Percentiles rank a stretch among this genome's conserved stretches.
These are phyloP conservation scores for Anastatica hierochuntica DNA, from an alignment of 345 rosid genomes.

Conservation along the genomic window DNA sequence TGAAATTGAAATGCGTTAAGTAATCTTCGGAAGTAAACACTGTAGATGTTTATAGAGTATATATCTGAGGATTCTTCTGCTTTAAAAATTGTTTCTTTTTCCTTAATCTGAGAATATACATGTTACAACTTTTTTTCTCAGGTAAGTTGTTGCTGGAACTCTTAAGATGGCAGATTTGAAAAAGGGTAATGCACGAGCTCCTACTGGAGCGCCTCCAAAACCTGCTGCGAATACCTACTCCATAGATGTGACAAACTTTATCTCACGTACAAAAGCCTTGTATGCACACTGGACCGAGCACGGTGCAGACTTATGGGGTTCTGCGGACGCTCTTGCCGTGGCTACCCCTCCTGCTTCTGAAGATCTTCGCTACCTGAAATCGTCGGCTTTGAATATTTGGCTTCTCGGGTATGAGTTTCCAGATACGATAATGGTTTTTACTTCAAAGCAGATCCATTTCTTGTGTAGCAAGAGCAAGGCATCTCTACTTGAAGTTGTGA, in stretches of 20 bases:
- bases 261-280: slow-evolving; percentile 47
- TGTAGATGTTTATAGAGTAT: too few species aligned
- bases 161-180: slow-evolving; percentile 51
- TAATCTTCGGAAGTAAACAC: too few species aligned
- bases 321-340: slow-evolving; percentile 51
- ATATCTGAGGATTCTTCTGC: not conserved
- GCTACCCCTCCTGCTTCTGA: slow-evolving; percentile 84
- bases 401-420: slow-evolving; percentile 92
- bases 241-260: slow-evolving; percentile 50
- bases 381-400: slow-evolving; percentile 86
- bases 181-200: slow-evolving; percentile 41
- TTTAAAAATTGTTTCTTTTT: not conserved
- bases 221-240: slow-evolving; percentile 38
- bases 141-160: slow-evolving; percentile 10
- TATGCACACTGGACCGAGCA: slow-evolving; percentile 61
- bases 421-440: slow-evolving; percentile 83
- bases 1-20: too few species aligned
- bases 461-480: slow-evolving; percentile 75
- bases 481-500: slow-evolving; percentile 60
- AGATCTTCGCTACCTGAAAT: slow-evolving; percentile 74
- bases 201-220: slow-evolving; percentile 33
- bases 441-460: slow-evolving; percentile 63
- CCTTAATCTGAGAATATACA: not conserved
- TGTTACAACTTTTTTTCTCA: not conserved
- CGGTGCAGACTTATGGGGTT: slow-evolving; percentile 55